Evolutionary conservation across 208 protist species (phyloP), one percentile per base, ranked within the genome.

Genomic region (Naegleria fowleri): DNA sequence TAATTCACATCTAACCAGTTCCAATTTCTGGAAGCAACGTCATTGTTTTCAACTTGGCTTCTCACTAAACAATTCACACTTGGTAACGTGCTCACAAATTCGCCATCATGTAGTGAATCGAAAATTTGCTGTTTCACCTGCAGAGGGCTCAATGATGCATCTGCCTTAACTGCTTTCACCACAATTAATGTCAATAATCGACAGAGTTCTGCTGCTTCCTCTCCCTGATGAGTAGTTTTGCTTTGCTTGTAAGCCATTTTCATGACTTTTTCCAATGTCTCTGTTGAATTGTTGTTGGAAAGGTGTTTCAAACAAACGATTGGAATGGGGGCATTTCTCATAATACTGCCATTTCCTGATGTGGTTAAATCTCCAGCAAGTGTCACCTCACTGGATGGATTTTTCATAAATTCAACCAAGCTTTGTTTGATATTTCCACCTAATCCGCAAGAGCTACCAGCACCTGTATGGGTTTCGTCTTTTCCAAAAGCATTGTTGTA

Each of bases 401-500:
- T 36, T n/a, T 40, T 83, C 33, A 40, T 83, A 39, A 83, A 83
- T 11, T 83, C 75, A 40, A 40, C 16, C 19, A 83, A 36, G 11
- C 25, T 38, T 15, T 15, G 19, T 83, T 13, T 40, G 33, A 83
- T 36, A 83, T 83, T 83, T 39, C 22, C 13, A 40, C 75, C 75
- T 5, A 83, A 39, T 39, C 75, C 75, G 39, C 22, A n/a, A 39
- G 75, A 83, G 5, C 9, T 36, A 38, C 75, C 75, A n/a, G 13
- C 19, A 38, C 75, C 75, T 22, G 55, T 2, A 29, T 15, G 4
- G 11, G 55, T 29, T 29, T 51, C 43, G 79, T 93, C 92, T 11
- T 39, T 86, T 40, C 92, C 43, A 91, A 93, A 93, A 15, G 84
- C 88, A 40, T 93, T 93, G 22, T 90, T 90, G 75, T 93, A 93